phyloP scores from a whole-genome alignment of 257 asterid genomes.

The Solanum sparsipilum region DNA sequence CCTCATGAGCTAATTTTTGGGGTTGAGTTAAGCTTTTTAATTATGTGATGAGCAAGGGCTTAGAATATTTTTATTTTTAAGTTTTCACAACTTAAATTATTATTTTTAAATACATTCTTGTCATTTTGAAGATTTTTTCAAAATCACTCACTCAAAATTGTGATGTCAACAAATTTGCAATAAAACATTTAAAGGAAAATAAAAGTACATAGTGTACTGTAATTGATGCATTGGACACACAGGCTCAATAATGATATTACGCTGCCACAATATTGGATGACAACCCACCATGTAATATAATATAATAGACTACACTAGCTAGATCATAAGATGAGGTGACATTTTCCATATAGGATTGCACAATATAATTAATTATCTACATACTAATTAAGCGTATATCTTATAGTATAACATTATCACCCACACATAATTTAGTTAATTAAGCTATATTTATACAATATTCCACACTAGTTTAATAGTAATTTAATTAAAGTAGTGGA shows the following conservation, averaged over 20 bases:
- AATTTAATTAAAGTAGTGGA: slow-evolving; percentile 9
- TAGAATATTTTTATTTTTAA: not conserved
- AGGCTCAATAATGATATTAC: slow-evolving; percentile 8
- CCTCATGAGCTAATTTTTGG: too few species aligned
- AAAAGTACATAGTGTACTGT: not conserved
- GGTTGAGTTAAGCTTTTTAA: not conserved
- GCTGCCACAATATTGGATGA: slow-evolving; percentile 18
- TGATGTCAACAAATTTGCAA: not conserved
- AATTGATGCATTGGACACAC: not conserved
- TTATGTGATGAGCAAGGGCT: not conserved
- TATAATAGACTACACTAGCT: slow-evolving; percentile 14
- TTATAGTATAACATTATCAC: not conserved
- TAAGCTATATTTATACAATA: not conserved
- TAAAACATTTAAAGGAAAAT: not conserved
- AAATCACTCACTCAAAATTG: not conserved
- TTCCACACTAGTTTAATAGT: not conserved
- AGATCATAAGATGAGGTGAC: slow-evolving; percentile 20
- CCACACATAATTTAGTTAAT: not conserved
- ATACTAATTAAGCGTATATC: not conserved
- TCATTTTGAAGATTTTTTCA: not conserved
- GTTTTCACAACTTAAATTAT: not conserved
- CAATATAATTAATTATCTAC: not conserved
- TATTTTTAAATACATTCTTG: not conserved
- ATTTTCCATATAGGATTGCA: slow-evolving; percentile 5
- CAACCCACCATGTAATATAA: slow-evolving; percentile 18